Percentiles rank a stretch among this genome's conserved stretches.
Conservation (phyloP, 1,139 yeast species). For the Zygosaccharomyces pseudobailii region DNA sequence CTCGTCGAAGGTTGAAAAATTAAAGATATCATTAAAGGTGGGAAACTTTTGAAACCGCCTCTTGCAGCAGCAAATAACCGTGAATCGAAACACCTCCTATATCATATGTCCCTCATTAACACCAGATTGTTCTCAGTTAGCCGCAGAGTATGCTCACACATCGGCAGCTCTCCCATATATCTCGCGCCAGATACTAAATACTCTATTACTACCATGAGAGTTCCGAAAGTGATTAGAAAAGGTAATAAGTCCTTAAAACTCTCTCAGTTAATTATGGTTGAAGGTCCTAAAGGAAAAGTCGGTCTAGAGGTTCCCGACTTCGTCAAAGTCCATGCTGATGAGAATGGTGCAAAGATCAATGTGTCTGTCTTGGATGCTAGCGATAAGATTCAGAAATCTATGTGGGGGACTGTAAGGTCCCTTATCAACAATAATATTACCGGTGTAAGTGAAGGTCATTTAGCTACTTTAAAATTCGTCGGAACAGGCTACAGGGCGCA, state of each 20-base stretch:
- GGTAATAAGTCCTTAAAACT: slow-evolving; percentile 59
- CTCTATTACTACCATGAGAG: slow-evolving; percentile 34
- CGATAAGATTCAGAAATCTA: slow-evolving; percentile 67
- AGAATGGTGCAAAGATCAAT: slow-evolving; percentile 39
- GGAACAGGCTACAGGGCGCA: slow-evolving; percentile 97
- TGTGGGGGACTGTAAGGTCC: slow-evolving; percentile 96
- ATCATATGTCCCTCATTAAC: slow-evolving; percentile 6
- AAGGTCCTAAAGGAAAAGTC: slow-evolving; percentile 77
- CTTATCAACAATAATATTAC: slow-evolving; percentile 68
- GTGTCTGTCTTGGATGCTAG: slow-evolving; percentile 56
- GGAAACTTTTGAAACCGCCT: neutral
- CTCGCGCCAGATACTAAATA: slow-evolving; percentile 50
- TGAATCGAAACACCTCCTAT: neutral
- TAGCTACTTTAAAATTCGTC: slow-evolving; percentile 80
- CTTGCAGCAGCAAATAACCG: neutral
- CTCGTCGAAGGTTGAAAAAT: no score
- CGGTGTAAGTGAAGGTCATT: slow-evolving; percentile 92
- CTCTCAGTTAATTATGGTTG: slow-evolving; percentile 57
- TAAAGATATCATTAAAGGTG: no score
- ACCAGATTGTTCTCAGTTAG: slow-evolving; percentile 36
- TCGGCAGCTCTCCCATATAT: slow-evolving; percentile 58
- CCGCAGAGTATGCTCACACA: slow-evolving; percentile 40
- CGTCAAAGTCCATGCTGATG: slow-evolving; percentile 40
- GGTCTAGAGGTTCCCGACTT: slow-evolving; percentile 69
- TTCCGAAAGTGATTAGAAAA: slow-evolving; percentile 55